Evolutionary conservation across 2,329 filamentous ascomycete species (phyloP).

Genomic region (Fusarium tjaetaba): DNA sequence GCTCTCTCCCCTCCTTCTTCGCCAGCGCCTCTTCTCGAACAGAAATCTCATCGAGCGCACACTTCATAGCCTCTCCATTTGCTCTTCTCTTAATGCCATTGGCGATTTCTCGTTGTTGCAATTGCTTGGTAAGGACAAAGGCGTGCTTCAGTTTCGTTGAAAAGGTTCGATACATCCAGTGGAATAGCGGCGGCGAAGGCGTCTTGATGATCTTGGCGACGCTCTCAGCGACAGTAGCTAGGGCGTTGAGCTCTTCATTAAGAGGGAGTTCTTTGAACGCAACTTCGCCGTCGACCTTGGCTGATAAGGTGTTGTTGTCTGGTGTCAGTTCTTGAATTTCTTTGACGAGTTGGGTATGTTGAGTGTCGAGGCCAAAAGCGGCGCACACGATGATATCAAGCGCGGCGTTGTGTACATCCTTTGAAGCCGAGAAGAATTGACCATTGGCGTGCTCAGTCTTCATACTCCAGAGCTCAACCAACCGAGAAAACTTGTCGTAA

Average conservation of each 20-base stretch:
- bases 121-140: not conserved
- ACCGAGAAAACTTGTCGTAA: constrained; percentile 20
- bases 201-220: constrained; percentile 15
- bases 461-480: constrained; percentile 15
- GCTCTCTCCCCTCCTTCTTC: constrained; percentile 16
- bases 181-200: constrained; percentile 2
- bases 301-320: fast-evolving
- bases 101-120: constrained; percentile 1
- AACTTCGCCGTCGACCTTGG: not conserved
- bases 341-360: constrained; percentile 12
- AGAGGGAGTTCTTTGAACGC: constrained; percentile 1
- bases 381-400: constrained; percentile 23
- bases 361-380: constrained; percentile 7
- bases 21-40: constrained; percentile 21
- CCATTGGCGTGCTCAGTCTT: constrained; percentile 6
- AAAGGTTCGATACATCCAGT: constrained; percentile 15
- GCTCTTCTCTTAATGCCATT: constrained; percentile 11
- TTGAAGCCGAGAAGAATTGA: constrained; percentile 3
- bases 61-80: constrained; percentile 13
- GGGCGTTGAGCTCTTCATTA: constrained; percentile 12
- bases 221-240: not conserved
- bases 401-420: constrained; percentile 22
- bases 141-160: not conserved
- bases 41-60: constrained; percentile 21
- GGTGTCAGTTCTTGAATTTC: constrained; percentile 1